phyloP scores from a whole-genome alignment of 1,284 basidiomycete species.

The Tilletia caries region DNA sequence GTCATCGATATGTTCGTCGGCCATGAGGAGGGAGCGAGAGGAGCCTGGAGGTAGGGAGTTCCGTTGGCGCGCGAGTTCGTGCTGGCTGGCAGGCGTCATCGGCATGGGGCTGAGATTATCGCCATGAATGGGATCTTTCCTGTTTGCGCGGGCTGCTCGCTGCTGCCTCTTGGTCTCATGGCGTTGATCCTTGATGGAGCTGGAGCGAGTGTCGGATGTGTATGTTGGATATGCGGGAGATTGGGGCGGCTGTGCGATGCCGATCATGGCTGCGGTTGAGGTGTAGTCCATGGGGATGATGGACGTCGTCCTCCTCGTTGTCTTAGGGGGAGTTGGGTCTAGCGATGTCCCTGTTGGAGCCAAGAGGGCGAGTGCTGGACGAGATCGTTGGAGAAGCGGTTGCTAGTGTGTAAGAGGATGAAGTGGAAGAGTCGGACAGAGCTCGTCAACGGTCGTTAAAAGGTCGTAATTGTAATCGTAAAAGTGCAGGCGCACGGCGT shows the following conservation, averaged over 20 bases:
- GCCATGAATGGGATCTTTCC: constrained; percentile 11
- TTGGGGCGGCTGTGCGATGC: not conserved
- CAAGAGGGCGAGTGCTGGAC: too few species aligned
- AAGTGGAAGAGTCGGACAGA: not conserved
- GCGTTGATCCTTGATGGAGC: not conserved
- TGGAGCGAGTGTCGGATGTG: not conserved
- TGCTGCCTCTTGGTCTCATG: not conserved
- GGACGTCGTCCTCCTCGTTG: too few species aligned
- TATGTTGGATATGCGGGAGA: not conserved
- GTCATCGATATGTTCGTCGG: too few species aligned
- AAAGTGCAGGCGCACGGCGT: too few species aligned
- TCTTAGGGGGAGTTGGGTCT: too few species aligned
- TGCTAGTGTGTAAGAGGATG: too few species aligned
- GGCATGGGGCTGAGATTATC: constrained; percentile 7
- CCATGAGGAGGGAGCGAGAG: too few species aligned
- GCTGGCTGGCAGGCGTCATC: constrained; percentile 3
- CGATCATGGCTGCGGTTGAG: not conserved
- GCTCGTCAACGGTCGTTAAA: constrained; percentile 8
- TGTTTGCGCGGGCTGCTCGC: not conserved
- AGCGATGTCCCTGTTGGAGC: too few species aligned
- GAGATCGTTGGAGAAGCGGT: too few species aligned
- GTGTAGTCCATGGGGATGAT: constrained; percentile 1
- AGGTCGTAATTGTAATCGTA: not conserved
- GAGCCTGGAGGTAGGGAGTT: too few species aligned
- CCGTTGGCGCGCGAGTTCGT: too few species aligned